A percentile compares a stretch with the other conserved stretches of the same genome.
Evolutionary conservation across 169 alveolate species (phyloP).

Genomic region (Plasmodium billcollinsi): DNA sequence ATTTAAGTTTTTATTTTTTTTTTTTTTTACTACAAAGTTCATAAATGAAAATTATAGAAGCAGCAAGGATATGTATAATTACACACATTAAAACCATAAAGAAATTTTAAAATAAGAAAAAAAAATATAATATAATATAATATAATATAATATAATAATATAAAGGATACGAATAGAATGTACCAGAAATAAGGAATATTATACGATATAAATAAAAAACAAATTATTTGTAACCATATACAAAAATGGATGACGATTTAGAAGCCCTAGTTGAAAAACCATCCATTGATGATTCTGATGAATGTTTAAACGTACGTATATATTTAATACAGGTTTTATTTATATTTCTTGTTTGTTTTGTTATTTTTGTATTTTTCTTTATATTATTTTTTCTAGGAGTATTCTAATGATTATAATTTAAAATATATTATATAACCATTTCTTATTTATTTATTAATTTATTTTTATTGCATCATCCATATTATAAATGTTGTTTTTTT

Average conservation of each 20-base stretch:
- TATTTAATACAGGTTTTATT: conserved; percentile 49
- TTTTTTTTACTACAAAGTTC: too few species aligned
- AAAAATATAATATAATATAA: too few species aligned
- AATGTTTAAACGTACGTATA: conserved; percentile 65
- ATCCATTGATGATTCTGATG: conserved; percentile 57
- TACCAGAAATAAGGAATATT: too few species aligned
- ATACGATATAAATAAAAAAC: too few species aligned
- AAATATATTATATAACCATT: conserved; percentile 3
- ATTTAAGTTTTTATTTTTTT: too few species aligned
- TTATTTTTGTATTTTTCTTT: conserved; percentile 61
- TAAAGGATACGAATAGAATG: too few species aligned
- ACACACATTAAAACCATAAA: too few species aligned
- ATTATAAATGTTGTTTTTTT: conserved; percentile 2
- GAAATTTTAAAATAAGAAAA: too few species aligned
- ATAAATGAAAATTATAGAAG: too few species aligned
- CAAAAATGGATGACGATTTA: conserved; percentile 65
- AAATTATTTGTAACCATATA: background rate
- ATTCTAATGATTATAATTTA: conserved; percentile 21
- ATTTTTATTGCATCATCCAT: background rate
- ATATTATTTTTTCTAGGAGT: conserved; percentile 76
- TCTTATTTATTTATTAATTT: background rate
- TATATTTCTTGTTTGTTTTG: conserved; percentile 69
- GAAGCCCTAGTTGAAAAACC: conserved; percentile 64
- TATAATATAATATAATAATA: too few species aligned
- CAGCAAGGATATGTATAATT: too few species aligned